Conservation (phyloP, 345 rosid species). For the Melaleuca quinquenervia region DNA sequence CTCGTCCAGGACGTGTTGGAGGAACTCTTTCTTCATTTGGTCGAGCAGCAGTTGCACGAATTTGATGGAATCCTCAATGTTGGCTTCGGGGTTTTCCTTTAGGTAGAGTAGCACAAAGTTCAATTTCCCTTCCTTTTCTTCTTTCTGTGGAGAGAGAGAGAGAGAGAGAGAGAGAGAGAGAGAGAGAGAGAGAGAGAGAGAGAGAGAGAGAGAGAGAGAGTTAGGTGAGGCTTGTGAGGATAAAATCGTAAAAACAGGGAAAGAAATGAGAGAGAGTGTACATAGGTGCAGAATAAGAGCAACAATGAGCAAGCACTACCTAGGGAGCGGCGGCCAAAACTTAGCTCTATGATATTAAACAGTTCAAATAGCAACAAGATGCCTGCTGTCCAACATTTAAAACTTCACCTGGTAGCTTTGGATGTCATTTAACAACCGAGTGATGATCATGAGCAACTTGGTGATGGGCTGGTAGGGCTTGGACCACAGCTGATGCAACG, state of each 20-base stretch:
- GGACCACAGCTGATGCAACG: slow-evolving; percentile 10
- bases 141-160: slow-evolving; percentile 19
- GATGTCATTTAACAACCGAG: slow-evolving; percentile 38
- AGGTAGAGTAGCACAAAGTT: slow-evolving; percentile 29
- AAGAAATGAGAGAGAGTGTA: too few species aligned
- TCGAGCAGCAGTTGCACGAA: slow-evolving; percentile 13
- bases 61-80: slow-evolving; percentile 29
- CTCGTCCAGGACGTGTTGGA: slow-evolving; percentile 23
- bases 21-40: slow-evolving; percentile 19
- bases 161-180: too few species aligned
- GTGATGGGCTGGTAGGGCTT: slow-evolving; percentile 26
- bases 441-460: slow-evolving; percentile 29
- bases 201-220: too few species aligned
- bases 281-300: too few species aligned
- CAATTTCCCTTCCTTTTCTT: slow-evolving; percentile 33
- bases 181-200: too few species aligned
- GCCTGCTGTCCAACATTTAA: too few species aligned
- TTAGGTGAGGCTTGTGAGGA: too few species aligned
- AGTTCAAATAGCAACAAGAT: too few species aligned
- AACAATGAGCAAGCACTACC: too few species aligned
- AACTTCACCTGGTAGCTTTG: not conserved
- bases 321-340: too few species aligned
- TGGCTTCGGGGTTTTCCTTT: slow-evolving; percentile 17
- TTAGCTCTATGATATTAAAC: too few species aligned
- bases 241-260: too few species aligned